Evolutionary conservation across 257 asterid species (phyloP).

Genomic region (Solanum pinnatisectum): DNA sequence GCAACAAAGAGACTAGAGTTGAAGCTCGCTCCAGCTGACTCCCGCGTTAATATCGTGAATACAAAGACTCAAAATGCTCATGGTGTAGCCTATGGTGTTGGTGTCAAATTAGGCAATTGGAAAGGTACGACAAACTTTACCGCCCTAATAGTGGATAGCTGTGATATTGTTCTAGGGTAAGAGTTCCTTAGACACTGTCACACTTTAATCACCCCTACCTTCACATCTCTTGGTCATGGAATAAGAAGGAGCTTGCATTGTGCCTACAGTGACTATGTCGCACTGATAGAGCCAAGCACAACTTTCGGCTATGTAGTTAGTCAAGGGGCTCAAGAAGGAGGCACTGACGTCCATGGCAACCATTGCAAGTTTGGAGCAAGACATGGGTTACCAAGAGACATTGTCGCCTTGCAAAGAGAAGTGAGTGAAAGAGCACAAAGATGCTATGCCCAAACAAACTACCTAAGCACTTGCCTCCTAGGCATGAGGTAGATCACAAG

Average conservation of each 20-base stretch:
- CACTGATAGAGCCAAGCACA: background rate
- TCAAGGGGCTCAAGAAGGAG: background rate
- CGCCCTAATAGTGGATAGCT: background rate
- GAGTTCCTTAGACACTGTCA: background rate
- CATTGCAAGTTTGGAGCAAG: background rate
- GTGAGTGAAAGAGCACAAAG: background rate
- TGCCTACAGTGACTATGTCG: background rate
- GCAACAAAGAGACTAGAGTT: background rate
- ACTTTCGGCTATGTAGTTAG: background rate
- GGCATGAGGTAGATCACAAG: background rate
- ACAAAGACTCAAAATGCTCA: background rate
- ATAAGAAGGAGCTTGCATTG: background rate
- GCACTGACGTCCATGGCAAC: background rate
- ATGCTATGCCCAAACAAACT: background rate
- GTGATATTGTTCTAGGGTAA: background rate
- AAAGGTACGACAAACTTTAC: background rate
- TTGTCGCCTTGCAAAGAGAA: background rate
- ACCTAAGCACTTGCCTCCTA: background rate
- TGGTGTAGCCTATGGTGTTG: background rate
- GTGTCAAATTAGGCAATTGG: background rate
- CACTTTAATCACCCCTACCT: background rate
- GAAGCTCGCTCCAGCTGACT: background rate
- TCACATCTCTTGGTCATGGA: background rate
- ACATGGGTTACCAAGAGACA: background rate
- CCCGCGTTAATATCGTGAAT: background rate